Conservation (phyloP, 148 eudicot species). For the Amaranthus hypochondriacus region DNA sequence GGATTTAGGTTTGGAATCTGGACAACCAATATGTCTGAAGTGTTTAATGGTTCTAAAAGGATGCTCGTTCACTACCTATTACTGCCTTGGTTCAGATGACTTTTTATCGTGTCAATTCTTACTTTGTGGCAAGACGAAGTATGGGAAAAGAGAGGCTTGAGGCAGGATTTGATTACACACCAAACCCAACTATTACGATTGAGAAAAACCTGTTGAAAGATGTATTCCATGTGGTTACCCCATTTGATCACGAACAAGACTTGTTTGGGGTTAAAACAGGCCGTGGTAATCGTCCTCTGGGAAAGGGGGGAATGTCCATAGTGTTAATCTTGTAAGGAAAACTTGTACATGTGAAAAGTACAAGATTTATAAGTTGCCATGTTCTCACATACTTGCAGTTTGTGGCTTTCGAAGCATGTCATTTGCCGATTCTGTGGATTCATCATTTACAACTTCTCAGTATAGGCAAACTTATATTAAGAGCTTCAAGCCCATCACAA, state of each 20-base stretch:
- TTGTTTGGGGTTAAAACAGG: background rate
- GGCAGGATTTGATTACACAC: background rate
- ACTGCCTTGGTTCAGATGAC: background rate
- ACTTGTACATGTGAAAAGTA: background rate
- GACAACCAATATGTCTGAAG: background rate
- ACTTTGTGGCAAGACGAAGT: background rate
- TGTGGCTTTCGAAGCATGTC: background rate
- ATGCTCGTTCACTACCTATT: background rate
- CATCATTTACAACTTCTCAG: background rate
- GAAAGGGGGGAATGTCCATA: background rate
- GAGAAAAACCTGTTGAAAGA: background rate
- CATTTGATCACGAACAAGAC: background rate
- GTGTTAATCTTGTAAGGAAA: background rate
- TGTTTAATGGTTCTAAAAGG: conserved; percentile 1
- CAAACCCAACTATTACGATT: no score
- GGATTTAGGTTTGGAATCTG: background rate
- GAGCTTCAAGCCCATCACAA: background rate
- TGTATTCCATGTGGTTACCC: background rate
- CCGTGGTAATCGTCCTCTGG: background rate
- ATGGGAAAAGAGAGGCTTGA: background rate
- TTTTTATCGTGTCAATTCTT: background rate
- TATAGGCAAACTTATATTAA: background rate
- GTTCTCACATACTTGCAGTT: background rate
- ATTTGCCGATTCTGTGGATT: background rate
- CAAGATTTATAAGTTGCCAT: conserved; percentile 6